Evolutionary conservation across 768 basidiomycete genomes (phyloP).

Genomic region (Gymnopilus dilepis): DNA sequence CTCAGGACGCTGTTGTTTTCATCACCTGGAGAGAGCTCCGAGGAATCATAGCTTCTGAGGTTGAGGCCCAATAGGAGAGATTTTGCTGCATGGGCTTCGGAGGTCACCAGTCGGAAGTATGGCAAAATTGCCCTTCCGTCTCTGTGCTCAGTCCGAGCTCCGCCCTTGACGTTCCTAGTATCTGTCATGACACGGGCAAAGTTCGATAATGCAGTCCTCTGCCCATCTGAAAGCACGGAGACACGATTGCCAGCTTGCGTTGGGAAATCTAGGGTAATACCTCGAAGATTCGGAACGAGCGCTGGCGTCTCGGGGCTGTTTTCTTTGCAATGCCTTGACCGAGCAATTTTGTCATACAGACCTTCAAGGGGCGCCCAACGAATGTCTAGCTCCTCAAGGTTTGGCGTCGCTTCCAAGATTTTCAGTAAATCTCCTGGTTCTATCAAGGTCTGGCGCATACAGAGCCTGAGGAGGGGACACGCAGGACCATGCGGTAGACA

Average conservation of each 20-base stretch:
- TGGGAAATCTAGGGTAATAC: background rate
- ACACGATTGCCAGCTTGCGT: background rate
- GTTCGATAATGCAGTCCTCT: background rate
- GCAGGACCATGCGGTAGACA: background rate
- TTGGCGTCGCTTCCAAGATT: background rate
- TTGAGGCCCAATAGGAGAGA: background rate
- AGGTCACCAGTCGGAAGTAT: background rate
- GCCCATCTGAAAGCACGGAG: background rate
- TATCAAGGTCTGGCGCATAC: background rate
- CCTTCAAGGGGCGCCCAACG: background rate
- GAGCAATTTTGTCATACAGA: background rate
- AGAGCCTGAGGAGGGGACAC: background rate
- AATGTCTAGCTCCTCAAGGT: background rate
- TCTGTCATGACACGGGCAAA: background rate
- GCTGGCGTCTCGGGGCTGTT: background rate
- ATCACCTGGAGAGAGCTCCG: background rate
- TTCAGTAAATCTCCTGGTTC: background rate
- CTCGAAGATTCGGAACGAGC: background rate
- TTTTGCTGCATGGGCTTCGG: background rate
- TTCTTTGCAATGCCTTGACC: too few relatives aligned
- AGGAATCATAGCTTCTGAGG: background rate
- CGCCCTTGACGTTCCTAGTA: too few relatives aligned
- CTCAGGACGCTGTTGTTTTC: background rate
- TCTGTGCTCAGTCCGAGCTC: background rate
- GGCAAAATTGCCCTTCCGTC: background rate